phyloP scores from a whole-genome alignment of 306 rosid genomes.

The Alnus glutinosa region DNA sequence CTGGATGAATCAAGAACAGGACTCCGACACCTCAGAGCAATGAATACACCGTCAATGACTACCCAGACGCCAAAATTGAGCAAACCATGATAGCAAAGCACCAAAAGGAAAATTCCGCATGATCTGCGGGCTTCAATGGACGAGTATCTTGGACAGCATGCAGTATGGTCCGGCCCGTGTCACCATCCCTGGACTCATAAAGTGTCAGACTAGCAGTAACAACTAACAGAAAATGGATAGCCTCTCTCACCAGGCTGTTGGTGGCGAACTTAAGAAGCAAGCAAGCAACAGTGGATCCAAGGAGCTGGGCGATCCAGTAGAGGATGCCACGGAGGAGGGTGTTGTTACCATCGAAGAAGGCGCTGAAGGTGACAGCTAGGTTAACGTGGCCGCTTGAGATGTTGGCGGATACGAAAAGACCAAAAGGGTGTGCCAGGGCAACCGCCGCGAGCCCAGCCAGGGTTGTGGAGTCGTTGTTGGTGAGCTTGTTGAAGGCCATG shows the following conservation, averaged over 20 bases:
- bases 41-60: too few relatives aligned
- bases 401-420: conserved; percentile 79
- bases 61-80: too few relatives aligned
- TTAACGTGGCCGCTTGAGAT: conserved; percentile 96
- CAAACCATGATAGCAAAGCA: too few relatives aligned
- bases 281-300: conserved; percentile 72
- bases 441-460: conserved; percentile 73
- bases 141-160: too few relatives aligned
- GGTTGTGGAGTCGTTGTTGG: conserved; percentile 43
- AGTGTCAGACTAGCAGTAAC: neutral
- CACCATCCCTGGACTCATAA: neutral
- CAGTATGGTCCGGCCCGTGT: too few relatives aligned
- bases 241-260: conserved; percentile 46
- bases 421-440: conserved; percentile 75
- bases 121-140: too few relatives aligned
- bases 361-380: conserved; percentile 93
- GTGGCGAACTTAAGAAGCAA: conserved; percentile 61
- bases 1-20: too few relatives aligned
- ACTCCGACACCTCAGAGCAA: too few relatives aligned
- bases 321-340: conserved; percentile 66
- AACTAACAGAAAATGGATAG: neutral
- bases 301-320: conserved; percentile 85
- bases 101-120: too few relatives aligned
- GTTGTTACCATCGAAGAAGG: conserved; percentile 83
- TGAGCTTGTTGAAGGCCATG: conserved; percentile 81